Percentiles rank a stretch among this genome's conserved stretches.
Conservation (phyloP, 768 basidiomycete species). For the Russula dissimulans region DNA sequence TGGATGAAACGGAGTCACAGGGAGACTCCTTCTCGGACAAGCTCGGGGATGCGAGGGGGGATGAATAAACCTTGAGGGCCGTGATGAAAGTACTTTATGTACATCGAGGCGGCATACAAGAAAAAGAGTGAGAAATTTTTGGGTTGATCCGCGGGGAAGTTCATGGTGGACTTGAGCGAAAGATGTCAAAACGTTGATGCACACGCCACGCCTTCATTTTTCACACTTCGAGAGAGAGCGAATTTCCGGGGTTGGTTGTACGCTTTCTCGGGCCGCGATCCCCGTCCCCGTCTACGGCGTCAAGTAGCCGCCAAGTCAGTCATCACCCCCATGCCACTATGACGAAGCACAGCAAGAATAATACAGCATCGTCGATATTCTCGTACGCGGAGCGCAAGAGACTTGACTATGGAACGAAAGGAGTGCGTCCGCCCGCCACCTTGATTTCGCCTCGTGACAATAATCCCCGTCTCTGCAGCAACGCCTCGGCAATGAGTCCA, state of each 20-base stretch:
- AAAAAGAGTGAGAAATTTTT: neutral
- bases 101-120: neutral
- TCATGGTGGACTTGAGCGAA: neutral
- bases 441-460: neutral
- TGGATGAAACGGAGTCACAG: neutral
- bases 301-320: neutral
- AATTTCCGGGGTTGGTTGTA: too few species aligned
- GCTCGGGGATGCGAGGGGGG: neutral
- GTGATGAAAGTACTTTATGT: neutral
- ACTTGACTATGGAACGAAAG: conserved; percentile 76
- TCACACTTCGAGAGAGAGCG: too few species aligned
- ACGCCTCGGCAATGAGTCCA: conserved; percentile 84
- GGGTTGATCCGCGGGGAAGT: neutral
- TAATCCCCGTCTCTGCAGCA: conserved; percentile 34
- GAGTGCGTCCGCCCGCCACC: conserved; percentile 32
- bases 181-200: neutral
- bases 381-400: conserved; percentile 86
- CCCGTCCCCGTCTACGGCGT: neutral
- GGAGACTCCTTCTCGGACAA: neutral
- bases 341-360: conserved; percentile 89
- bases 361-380: conserved; percentile 82
- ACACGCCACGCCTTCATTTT: too few species aligned
- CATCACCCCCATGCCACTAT: conserved; percentile 29
- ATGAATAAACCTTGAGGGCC: neutral
- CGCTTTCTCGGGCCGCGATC: neutral